Evolutionary conservation across 768 basidiomycete species (phyloP), one percentile per base, ranked within the genome.

Genomic region (Rhodosporidiobolus odoratus): DNA sequence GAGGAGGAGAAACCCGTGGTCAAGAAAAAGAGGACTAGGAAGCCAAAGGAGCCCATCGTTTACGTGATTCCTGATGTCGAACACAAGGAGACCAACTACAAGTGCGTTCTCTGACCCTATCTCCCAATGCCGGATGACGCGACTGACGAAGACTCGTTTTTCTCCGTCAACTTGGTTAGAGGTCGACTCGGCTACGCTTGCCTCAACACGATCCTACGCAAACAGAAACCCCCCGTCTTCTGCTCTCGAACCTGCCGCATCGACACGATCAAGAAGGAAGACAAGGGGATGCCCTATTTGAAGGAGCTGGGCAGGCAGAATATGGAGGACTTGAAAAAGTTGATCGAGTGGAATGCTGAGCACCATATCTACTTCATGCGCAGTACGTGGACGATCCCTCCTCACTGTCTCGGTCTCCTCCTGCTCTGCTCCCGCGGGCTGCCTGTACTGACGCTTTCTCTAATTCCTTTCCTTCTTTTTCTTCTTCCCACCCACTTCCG

Each of bases 311-410:
- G 89, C 4, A 81, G 84, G 45, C 86, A 86, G 79, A 96, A 96
- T 74, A 82, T 85, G 2, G 80, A 50, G 43, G 72, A 75, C 50
- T 56, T 71, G 37, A 59, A 52, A 32, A 53, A 73, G 16, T 48
- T 69, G 23, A 63, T 77, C 60, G 58, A 80, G 80, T 96, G 93
- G 93, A 96, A 95, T 77, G 92, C 92, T 78, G 84, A 85, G 60
- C 69, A 86, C 84, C 83, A 86, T 57, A 92, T 95, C 64, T 85
- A 84, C n/a, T 95, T 93, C 80, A 85, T 94, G 81, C 85, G 92
- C 54, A 78, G 48, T 63, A 4, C 38, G 48, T 43, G n/a, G n/a
- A n/a, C n/a, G n/a, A n/a, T n/a, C n/a, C n/a, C n/a, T n/a, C n/a
- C 58, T 41, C 58, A 3, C n/a, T 30, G 1, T 27, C 25, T 15